Evolutionary conservation across 176 grass and related monocot genomes (phyloP), one percentile per base, ranked within the genome.

Genomic region (Elaeis guineensis): DNA sequence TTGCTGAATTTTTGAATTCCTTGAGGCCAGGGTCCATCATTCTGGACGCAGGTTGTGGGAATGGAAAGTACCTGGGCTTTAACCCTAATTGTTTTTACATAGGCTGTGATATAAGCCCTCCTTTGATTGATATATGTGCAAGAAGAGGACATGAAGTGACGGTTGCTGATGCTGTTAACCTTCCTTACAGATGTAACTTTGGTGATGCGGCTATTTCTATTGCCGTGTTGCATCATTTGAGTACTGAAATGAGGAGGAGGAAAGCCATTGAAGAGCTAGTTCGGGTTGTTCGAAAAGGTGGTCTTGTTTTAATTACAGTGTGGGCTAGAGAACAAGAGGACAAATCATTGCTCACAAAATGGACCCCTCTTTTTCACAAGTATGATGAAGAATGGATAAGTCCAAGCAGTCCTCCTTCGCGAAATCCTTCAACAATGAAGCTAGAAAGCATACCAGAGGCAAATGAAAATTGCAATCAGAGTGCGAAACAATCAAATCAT

Each of bases 331-430:
- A 97, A 61, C 92, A 91, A 69, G 92, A 97, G 75, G 87, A 97
- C 50, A 67, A 67, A 61, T 80, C 72, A 6, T 62, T 91, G 23
- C 76, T 97, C 39, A 76, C 72, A 62, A 97, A 91, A 66, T 97
- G 92, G 92, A 97, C 84, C 49, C 87, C 92, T 54, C 79, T 91
- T 0, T 89, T 66, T 20, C 67, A 87, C 23, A 97, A 97, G 29
- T 97, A 97, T 70, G 86, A 89, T 64, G 92, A 97, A 64, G 92
- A 97, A 51, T 97, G 92, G 92, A 84, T 91, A 50, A 59, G 91
- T 54, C 69, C 55, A 4, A 83, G 78, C 73, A 80, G 65, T 11
- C 69, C 72, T 48, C 81, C 56, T 3, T 66, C 79, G 61, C 78
- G 73, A 59, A 85, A 69, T 52, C 60, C 82, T 57, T 76, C 87